Percentiles rank a stretch among this genome's conserved stretches.
phyloP scores from a whole-genome alignment of 768 basidiomycete genomes.

The Antrodiella citrinella region DNA sequence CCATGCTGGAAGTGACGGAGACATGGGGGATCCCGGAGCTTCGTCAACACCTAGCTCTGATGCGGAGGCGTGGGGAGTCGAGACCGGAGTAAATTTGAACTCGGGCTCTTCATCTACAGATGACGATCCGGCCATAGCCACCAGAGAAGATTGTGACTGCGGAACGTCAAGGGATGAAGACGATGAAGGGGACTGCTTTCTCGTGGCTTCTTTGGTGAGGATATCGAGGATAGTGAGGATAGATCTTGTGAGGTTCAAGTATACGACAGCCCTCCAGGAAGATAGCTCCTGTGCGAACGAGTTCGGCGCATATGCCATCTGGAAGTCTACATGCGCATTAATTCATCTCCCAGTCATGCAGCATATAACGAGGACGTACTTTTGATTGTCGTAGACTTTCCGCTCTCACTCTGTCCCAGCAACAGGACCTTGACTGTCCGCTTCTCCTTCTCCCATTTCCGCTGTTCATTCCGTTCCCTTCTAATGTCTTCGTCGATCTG shows the following conservation, averaged over 20 bases:
- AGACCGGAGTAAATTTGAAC: neutral
- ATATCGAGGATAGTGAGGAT: constrained; percentile 34
- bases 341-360: neutral
- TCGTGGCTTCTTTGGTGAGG: constrained; percentile 47
- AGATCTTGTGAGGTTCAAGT: constrained; percentile 58
- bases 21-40: neutral
- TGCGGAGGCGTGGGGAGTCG: neutral
- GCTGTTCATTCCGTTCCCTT: constrained; percentile 47
- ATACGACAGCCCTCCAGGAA: constrained; percentile 73
- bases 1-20: neutral
- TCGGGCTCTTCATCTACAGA: neutral
- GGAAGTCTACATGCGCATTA: constrained; percentile 54
- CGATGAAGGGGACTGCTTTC: constrained; percentile 9
- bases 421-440: constrained; percentile 70
- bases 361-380: constrained; percentile 44
- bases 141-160: neutral
- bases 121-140: neutral
- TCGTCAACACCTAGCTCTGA: neutral
- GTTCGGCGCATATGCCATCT: constrained; percentile 66
- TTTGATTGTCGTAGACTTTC: constrained; percentile 83
- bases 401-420: constrained; percentile 84
- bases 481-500: constrained; percentile 74
- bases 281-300: constrained; percentile 63
- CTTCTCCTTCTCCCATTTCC: constrained; percentile 51
- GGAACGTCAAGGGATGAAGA: neutral